Base-by-base conservation (phyloP, 495 filamentous ascomycete species). In the Parathielavia appendiculata region DNA sequence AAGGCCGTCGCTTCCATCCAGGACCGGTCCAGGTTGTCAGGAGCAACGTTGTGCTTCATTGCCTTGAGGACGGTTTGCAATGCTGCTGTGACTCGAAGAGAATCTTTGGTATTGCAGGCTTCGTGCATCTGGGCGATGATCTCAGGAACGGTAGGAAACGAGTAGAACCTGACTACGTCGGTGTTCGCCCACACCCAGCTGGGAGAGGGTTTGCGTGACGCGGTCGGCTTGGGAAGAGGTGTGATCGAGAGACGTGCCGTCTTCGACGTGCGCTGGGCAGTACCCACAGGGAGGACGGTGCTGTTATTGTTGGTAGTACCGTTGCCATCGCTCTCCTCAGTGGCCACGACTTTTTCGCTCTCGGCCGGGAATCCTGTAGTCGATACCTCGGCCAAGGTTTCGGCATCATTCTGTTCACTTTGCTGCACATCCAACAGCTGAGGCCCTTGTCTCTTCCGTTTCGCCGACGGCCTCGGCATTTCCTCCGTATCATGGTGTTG, bases 1-100 rank as follows among this genome's bases (percentile, higher is more conserved):
- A 62, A 44, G n/a, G 62, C 63, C 1, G 72, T 71, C 20, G 71
- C 62, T 38, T 70, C 56, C 17, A 75, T 47, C 71, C 72, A 73
- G 11, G 55, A 39, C 4, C 58, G 56, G 30, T 63, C 54, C 5
- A 47, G 57, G 41, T 60, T 64, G 23, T 51, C 62, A 12, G 59
- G 69, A 13, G 59, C 54, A 43, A 52, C 26, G 1, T 57, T 63
- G 2, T 61, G 48, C 32, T 62, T 45, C 52, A 44, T 69, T 20
- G 47, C 51, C 2, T 62, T 45, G 0, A 69, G 56, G 12, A 75
- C 64, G 7, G 40, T 48, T 13, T 58, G 51, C 17, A 72, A 47
- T 36, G 66, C 69, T 50, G 26, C 35, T 35, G 56, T 45, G 32
- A 77, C 30, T 14, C 56, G 17, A 4, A 49, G 44, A 9, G 59